Percentiles rank a stretch among this genome's conserved stretches.
Evolutionary conservation across 129 eudicot species (phyloP).

Genomic region (Pulicaria dysenterica): DNA sequence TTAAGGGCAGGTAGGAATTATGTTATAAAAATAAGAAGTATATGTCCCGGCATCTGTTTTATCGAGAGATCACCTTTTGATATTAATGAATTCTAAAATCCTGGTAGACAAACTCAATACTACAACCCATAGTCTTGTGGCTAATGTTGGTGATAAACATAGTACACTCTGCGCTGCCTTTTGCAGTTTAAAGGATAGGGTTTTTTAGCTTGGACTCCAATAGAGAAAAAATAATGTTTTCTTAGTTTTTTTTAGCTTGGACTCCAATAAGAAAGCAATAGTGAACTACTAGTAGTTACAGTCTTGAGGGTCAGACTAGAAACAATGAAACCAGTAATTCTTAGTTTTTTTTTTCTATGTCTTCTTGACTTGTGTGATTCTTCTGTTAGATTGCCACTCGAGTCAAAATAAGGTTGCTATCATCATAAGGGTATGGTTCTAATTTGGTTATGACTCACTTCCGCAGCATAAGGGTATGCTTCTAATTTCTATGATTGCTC

Average conservation of each 20-base stretch:
- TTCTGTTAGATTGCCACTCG: conserved; percentile 41
- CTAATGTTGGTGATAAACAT: not conserved
- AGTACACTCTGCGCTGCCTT: not conserved
- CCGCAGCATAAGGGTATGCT: conserved; percentile 39
- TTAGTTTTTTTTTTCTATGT: conserved; percentile 15
- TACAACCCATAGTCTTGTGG: not conserved
- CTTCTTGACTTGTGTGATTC: conserved; percentile 37
- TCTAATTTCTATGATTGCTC: conserved; percentile 29
- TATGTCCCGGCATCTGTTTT: not conserved
- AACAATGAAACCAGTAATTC: conserved; percentile 26
- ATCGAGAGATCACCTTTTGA: not conserved
- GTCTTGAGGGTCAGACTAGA: conserved; percentile 10
- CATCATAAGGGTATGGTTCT: conserved; percentile 33
- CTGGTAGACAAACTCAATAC: no score
- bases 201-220: not conserved
- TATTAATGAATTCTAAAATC: not conserved
- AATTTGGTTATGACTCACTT: conserved; percentile 35
- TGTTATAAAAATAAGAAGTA: not conserved
- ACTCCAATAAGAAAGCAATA: conserved; percentile 11
- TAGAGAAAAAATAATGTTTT: not conserved
- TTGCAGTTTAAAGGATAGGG: not conserved
- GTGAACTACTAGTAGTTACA: not conserved
- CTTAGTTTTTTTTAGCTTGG: not conserved
- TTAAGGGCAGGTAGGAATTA: not conserved
- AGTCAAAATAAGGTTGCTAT: conserved; percentile 41